Conservation (phyloP, 441 rosid species). For the Syzygium syzygioides region DNA sequence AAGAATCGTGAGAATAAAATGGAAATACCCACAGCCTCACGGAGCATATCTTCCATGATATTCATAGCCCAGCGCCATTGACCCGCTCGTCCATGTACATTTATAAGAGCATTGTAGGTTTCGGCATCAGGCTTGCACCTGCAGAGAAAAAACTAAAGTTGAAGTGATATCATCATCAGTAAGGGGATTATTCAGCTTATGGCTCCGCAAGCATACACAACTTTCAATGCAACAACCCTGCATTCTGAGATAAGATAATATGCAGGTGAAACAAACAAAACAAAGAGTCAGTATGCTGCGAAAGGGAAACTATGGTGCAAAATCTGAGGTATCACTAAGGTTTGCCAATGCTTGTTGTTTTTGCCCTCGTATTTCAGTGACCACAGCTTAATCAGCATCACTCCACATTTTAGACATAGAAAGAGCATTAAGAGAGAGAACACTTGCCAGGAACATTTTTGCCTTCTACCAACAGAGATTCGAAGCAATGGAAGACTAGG, state of each 20-base stretch:
- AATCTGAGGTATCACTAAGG: background rate
- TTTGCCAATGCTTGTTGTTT: background rate
- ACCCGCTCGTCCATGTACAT: slow-evolving; percentile 83
- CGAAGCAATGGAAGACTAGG: background rate
- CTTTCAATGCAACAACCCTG: background rate
- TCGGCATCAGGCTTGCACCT: slow-evolving; percentile 92
- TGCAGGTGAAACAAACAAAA: background rate
- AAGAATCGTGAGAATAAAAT: slow-evolving; percentile 24
- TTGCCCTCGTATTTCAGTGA: background rate
- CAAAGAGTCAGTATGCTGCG: background rate
- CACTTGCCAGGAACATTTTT: background rate
- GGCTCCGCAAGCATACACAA: background rate
- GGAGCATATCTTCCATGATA: slow-evolving; percentile 83
- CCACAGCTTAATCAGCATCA: background rate
- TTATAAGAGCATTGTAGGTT: slow-evolving; percentile 83
- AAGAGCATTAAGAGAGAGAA: background rate
- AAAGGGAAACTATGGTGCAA: background rate
- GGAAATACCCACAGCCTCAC: slow-evolving; percentile 74
- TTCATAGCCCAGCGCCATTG: slow-evolving; percentile 97
- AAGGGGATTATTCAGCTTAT: background rate
- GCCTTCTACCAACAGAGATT: background rate
- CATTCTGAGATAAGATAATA: background rate
- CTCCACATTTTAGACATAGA: background rate
- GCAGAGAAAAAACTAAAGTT: background rate
- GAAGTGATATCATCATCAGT: background rate